Conservation (phyloP, 1,284 basidiomycete genomes). For the Apiotrichum gamsii region DNA sequence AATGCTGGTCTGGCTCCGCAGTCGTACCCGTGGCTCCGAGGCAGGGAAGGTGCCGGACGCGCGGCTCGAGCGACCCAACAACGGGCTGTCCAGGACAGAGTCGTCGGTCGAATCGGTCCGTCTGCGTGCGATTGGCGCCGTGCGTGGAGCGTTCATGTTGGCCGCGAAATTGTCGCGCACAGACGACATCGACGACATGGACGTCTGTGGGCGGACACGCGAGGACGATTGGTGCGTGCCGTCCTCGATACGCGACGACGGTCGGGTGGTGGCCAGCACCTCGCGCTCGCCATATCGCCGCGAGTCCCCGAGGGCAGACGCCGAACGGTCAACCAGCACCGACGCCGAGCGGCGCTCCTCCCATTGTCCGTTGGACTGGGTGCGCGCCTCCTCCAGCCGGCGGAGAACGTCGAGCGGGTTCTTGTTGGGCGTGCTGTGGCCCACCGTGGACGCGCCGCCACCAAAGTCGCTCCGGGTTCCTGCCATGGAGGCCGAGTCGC, state of each 20-base stretch:
- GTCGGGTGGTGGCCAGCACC: conserved; percentile 2
- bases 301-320: conserved; percentile 16
- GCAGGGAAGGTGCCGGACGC: not conserved
- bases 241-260: conserved; percentile 12
- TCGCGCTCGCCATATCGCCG: conserved; percentile 11
- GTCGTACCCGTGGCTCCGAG: conserved; percentile 8
- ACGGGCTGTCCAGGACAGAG: conserved; percentile 12
- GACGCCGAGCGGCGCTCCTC: conserved; percentile 27
- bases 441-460: not conserved
- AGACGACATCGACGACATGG: conserved; percentile 33
- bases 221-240: not conserved
- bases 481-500: conserved; percentile 37
- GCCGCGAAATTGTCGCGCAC: conserved; percentile 25
- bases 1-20: conserved; percentile 13
- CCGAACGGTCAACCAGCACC: conserved; percentile 14
- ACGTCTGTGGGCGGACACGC: conserved; percentile 9
- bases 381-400: conserved; percentile 31
- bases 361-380: conserved; percentile 32
- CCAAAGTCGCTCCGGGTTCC: conserved; percentile 16
- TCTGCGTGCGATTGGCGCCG: conserved; percentile 5
- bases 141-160: conserved; percentile 25
- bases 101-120: conserved; percentile 7
- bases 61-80: conserved; percentile 11
- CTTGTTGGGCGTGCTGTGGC: too few species aligned
- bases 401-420: conserved; percentile 39